These are phyloP conservation scores for Starmerella floricola DNA, from an alignment of 805 yeast genomes.

Conservation along the genomic window DNA sequence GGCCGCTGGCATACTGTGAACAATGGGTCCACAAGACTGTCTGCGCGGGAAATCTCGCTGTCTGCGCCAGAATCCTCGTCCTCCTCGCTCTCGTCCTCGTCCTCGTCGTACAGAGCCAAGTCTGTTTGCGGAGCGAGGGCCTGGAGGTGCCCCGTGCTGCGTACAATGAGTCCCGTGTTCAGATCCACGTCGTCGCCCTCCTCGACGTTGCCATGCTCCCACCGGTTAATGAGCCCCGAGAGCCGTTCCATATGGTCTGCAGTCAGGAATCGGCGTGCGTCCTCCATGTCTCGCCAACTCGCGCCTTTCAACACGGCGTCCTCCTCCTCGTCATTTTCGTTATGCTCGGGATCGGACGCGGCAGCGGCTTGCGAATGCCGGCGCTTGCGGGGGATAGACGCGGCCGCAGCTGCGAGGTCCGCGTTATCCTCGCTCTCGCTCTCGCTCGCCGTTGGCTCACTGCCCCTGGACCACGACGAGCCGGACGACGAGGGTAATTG, in stretches of 20 bases:
- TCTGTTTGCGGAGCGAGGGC: conserved; percentile 12
- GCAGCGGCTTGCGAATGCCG: neutral
- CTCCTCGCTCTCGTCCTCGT: conserved; percentile 3
- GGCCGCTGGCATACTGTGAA: conserved; percentile 12
- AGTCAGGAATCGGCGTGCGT: conserved; percentile 11
- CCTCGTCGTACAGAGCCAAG: conserved; percentile 3
- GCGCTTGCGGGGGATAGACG: conserved; percentile 1
- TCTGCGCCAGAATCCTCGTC: conserved; percentile 1
- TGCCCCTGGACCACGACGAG: neutral
- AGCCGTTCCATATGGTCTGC: conserved; percentile 12
- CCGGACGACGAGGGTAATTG: neutral
- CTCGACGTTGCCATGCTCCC: conserved; percentile 11
- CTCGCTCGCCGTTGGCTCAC: neutral
- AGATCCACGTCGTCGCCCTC: conserved; percentile 21
- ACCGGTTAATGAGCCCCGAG: conserved; percentile 6
- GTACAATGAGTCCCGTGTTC: conserved; percentile 15
- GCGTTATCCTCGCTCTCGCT: neutral
- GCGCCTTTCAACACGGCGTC: conserved; percentile 2
- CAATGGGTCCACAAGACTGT: conserved; percentile 5
- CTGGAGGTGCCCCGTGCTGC: conserved; percentile 16
- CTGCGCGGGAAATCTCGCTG: conserved; percentile 3
- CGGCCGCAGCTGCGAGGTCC: neutral
- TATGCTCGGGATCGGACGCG: too few species aligned
- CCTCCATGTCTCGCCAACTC: conserved; percentile 17
- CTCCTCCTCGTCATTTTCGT: conserved; percentile 12